phyloP scores from a whole-genome alignment of 306 rosid genomes.

The Glycine tomentella region DNA sequence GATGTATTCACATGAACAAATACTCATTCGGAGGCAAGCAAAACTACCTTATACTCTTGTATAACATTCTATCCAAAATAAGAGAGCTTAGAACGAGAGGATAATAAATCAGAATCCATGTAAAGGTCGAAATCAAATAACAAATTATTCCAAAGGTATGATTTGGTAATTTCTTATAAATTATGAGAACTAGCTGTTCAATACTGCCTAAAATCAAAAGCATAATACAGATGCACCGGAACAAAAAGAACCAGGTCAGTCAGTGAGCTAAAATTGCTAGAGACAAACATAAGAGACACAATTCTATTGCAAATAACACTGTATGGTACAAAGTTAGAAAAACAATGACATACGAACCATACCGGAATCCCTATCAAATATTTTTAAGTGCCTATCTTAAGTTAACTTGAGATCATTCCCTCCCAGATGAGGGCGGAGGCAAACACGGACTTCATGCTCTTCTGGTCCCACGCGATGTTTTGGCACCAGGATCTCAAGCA shows the following conservation, averaged over 20 bases:
- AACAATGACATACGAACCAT: constrained; percentile 45
- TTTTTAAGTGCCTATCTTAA: constrained; percentile 53
- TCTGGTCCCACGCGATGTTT: constrained; percentile 79
- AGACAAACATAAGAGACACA: constrained; percentile 36
- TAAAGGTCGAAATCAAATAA: background rate
- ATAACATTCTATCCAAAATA: background rate
- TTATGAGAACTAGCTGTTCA: constrained; percentile 21
- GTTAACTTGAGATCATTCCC: constrained; percentile 83
- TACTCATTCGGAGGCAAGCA: background rate
- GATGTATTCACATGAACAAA: background rate
- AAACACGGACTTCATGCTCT: constrained; percentile 96
- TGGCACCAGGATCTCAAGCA: constrained; percentile 93
- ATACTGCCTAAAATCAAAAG: constrained; percentile 40
- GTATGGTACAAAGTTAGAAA: constrained; percentile 51
- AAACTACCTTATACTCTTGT: background rate
- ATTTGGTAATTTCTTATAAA: constrained; percentile 38
- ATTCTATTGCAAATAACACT: constrained; percentile 45
- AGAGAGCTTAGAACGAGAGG: background rate
- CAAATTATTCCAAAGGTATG: constrained; percentile 1
- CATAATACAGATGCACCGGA: constrained; percentile 44
- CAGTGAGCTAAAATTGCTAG: constrained; percentile 43
- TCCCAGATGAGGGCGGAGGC: constrained; percentile 90
- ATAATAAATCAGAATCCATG: constrained; percentile 10
- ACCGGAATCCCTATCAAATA: constrained; percentile 54
- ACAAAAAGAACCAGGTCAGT: constrained; percentile 49